Conservation (phyloP, 2,329 filamentous ascomycete genomes). For the Apiospora phragmitis region DNA sequence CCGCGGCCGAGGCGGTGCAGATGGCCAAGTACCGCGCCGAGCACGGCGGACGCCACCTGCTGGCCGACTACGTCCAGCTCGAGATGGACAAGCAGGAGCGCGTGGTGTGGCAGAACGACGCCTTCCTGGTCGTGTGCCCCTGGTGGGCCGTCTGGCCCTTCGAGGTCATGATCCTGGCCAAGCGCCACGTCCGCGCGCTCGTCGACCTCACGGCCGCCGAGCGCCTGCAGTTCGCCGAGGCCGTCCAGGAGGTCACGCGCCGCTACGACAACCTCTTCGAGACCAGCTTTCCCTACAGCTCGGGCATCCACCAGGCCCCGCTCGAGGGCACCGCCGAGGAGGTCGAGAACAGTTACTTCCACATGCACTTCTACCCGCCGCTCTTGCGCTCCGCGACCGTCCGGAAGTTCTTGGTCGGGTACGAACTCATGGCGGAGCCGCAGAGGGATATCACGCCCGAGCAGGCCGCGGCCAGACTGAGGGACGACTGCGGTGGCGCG, state of each 20-base stretch:
- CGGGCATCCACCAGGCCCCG: slow-evolving; percentile 94
- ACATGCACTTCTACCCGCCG: slow-evolving; percentile 97
- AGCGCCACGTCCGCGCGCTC: slow-evolving; percentile 79
- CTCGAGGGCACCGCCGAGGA: slow-evolving; percentile 80
- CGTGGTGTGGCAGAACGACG: slow-evolving; percentile 82
- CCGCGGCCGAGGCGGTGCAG: slow-evolving; percentile 74
- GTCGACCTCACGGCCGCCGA: slow-evolving; percentile 78
- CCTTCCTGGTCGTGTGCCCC: slow-evolving; percentile 85
- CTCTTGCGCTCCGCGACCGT: slow-evolving; percentile 90
- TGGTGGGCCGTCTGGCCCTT: slow-evolving; percentile 99
- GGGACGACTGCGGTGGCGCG: slow-evolving; percentile 70
- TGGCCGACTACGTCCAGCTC: slow-evolving; percentile 83
- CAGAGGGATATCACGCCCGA: slow-evolving; percentile 97
- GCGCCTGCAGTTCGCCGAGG: slow-evolving; percentile 73
- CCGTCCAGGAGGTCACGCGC: slow-evolving; percentile 83
- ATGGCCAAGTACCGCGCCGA: slow-evolving; percentile 75
- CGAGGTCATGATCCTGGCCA: slow-evolving; percentile 86
- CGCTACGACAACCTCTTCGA: slow-evolving; percentile 97
- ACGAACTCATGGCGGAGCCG: slow-evolving; percentile 96
- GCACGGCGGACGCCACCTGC: slow-evolving; percentile 72
- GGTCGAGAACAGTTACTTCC: slow-evolving; percentile 84
- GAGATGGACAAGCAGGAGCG: slow-evolving; percentile 82
- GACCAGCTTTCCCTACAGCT: slow-evolving; percentile 95
- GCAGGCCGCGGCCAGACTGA: slow-evolving; percentile 80
- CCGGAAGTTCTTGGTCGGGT: slow-evolving; percentile 93